These are phyloP conservation scores for Gentiana straminea DNA, from an alignment of 257 asterid species.

Conservation along the genomic window DNA sequence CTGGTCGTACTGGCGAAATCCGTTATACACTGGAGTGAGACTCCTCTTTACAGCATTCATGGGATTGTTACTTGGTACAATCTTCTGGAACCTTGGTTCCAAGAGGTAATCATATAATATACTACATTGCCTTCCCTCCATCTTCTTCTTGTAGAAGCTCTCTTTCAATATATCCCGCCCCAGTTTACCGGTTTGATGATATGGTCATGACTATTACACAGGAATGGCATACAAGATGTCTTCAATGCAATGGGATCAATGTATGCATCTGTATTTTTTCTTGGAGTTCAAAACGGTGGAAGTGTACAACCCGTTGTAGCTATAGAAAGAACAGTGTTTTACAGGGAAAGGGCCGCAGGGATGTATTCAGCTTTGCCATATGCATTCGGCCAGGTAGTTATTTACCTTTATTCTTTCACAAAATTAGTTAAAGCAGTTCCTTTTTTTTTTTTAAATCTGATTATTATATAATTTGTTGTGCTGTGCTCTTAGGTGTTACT, in stretches of 20 bases:
- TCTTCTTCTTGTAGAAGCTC: neutral
- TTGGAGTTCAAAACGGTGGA: constrained; percentile 60
- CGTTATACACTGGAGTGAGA: constrained; percentile 84
- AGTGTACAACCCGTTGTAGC: constrained; percentile 82
- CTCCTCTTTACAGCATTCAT: constrained; percentile 63
- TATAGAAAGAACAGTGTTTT: constrained; percentile 71
- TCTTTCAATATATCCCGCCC: neutral
- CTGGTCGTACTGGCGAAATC: constrained; percentile 80
- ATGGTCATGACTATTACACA: constrained; percentile 5
- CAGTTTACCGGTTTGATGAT: neutral
- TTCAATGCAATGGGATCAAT: constrained; percentile 83
- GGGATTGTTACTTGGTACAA: constrained; percentile 81
- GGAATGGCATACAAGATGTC: constrained; percentile 43
- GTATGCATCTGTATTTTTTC: constrained; percentile 63
- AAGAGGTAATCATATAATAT: constrained; percentile 40
- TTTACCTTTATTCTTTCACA: no score
- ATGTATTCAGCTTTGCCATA: constrained; percentile 86
- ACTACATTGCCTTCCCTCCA: neutral
- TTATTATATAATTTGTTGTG: constrained; percentile 29
- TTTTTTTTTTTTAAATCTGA: neutral
- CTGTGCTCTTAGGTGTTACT: no score
- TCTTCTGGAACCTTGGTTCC: constrained; percentile 86
- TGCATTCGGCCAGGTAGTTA: constrained; percentile 63
- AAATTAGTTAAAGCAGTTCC: no score
- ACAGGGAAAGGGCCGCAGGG: constrained; percentile 87